Conservation (phyloP, 371 early-diverging fungal species). For the Zopfochytrium polystomum region DNA sequence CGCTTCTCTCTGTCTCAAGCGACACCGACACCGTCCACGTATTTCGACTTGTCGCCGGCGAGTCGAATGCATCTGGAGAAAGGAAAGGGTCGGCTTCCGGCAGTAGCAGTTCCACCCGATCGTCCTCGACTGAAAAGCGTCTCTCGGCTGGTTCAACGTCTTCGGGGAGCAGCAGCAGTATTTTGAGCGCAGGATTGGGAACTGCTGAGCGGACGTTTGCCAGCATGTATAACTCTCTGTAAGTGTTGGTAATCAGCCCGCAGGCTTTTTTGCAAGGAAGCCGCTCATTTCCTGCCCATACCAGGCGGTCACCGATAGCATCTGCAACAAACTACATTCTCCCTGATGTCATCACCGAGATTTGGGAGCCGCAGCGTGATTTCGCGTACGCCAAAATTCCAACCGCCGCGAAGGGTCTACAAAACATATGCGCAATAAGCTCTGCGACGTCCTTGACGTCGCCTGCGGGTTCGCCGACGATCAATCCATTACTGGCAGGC, state of each 20-base stretch:
- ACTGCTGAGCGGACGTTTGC: conserved; percentile 5
- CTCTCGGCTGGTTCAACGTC: neutral
- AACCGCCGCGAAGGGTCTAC: conserved; percentile 55
- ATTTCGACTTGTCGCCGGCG: conserved; percentile 61
- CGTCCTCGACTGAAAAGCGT: neutral
- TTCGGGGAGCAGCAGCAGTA: neutral
- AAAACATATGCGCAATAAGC: conserved; percentile 78
- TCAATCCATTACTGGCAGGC: neutral
- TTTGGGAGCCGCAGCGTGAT: conserved; percentile 93
- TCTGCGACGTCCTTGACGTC: neutral
- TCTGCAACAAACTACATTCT: conserved; percentile 60
- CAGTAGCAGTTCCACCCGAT: neutral
- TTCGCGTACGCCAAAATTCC: conserved; percentile 87
- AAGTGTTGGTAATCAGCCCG: conserved; percentile 7
- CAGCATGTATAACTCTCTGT: conserved; percentile 20
- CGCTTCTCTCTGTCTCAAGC: conserved; percentile 81
- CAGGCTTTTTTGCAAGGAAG: conserved; percentile 1
- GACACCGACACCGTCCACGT: conserved; percentile 97
- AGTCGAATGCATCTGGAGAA: conserved; percentile 1
- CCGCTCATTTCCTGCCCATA: neutral
- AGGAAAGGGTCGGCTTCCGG: neutral
- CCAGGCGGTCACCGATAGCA: conserved; percentile 21
- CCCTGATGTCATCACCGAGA: conserved; percentile 83
- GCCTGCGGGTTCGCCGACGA: neutral
- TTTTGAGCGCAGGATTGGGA: conserved; percentile 1